Evolutionary conservation across 164 flowering plant species (phyloP).

Genomic region (Cinnamomum micranthum): DNA sequence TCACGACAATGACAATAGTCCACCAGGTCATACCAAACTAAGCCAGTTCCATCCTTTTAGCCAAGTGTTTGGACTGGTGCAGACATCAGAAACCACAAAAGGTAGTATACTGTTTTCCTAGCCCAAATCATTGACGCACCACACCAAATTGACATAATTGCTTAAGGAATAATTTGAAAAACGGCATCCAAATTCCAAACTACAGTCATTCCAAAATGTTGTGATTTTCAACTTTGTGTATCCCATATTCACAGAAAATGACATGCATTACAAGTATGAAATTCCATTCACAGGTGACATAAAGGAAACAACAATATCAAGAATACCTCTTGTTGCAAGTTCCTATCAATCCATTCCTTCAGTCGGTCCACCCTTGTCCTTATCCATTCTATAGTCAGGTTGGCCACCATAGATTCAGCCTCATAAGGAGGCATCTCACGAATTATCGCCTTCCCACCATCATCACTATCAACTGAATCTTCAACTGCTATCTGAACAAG

Average conservation of each 20-base stretch:
- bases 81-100: background rate
- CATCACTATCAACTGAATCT: conserved; percentile 92
- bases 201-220: background rate
- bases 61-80: background rate
- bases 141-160: background rate
- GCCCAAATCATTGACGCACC: background rate
- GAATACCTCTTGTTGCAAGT: conserved; percentile 81
- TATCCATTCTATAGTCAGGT: conserved; percentile 71
- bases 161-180: background rate
- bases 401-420: conserved; percentile 62
- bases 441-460: conserved; percentile 89
- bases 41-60: background rate
- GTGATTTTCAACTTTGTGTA: too few relatives aligned
- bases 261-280: background rate
- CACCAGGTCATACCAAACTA: too few relatives aligned
- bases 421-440: conserved; percentile 92
- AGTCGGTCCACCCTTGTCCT: conserved; percentile 57
- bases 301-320: background rate
- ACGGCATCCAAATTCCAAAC: background rate
- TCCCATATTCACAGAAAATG: background rate
- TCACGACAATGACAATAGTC: too few relatives aligned
- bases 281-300: background rate
- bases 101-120: background rate
- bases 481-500: conserved; percentile 91
- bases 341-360: conserved; percentile 74